Evolutionary conservation across 2,329 filamentous ascomycete species (phyloP), one percentile per base, ranked within the genome.

Genomic region (Beauveria rudraprayagi): DNA sequence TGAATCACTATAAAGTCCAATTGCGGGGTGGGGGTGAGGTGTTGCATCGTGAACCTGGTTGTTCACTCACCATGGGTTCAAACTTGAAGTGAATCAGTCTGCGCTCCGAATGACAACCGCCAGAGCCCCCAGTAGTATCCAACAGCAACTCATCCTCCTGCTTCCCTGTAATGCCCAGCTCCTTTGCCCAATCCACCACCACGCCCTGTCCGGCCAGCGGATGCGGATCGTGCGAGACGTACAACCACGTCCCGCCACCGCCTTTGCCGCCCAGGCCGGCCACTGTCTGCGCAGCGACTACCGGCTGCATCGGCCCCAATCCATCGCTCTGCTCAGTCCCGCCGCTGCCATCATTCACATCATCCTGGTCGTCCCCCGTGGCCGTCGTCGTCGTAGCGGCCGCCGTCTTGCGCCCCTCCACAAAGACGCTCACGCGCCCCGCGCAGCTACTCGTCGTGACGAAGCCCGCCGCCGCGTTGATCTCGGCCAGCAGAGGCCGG

Each of bases 371-470:
- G 2, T 19, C 48, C 17, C 9, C 48, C 17, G 48, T 22, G 7
- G 22, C 22, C 11, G 24, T 26, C 16, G 11, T 9, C 30, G 26
- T 26, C 17, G 14, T 26, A 28, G 26, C 5, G 58, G 60, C 3
- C 16, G 55, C 59, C 26, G 66, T 65, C 66, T 84, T 88, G 50
- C 77, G 77, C 1, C 92, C 92, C 75, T 97, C 93, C 1, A 95
- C 78, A 69, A 95, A 97, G 4, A 97, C 89, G 65, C 89, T 92
- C 52, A 95, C 83, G 57, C 93, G 81, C 0, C 93, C 93, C 2
- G 91, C 90, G 72, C 93, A 97, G 73, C 92, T 96, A 75, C 92
- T 96, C 3, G 92, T 97, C 1, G 93, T 97, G 40, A 95, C 91
- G 46, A 92, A 83, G 1, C 90, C 91, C 1, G 86, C 82, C 6